Base-by-base conservation (phyloP, 176 grass and related monocot species). In the Triticum turgidum region DNA sequence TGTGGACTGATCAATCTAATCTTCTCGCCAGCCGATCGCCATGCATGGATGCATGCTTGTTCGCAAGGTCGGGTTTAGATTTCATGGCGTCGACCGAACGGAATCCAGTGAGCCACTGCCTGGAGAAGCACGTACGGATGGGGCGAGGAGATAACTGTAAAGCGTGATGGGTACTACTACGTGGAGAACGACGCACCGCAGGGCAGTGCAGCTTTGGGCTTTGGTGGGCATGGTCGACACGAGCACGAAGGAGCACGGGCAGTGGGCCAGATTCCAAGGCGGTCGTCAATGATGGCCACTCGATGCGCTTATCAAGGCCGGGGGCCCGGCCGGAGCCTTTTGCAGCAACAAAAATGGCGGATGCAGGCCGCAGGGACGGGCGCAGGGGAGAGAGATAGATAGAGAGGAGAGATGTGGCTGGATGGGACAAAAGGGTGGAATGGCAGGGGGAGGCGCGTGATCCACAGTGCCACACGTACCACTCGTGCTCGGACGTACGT, bases 291-390 rank as follows among this genome's bases (percentile, higher is more conserved):
- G 90, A 88, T 88, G 82, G 82, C 32, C 64, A 82, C 65, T 88
- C 81, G 86, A 88, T 88, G 78, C 54, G 86, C 84, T 85, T 88
- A 91, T 91, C 82, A 82, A 82, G 87, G 83, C 69, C 14, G 82
- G 47, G 82, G 82, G 17, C 45, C 77, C 38, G 76, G 38, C 79
- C 29, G 70, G 38, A 90, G 77, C 58, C 56, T 79, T 84, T 81
- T 88, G 22, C 89, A 85, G 67, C 69, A 91, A 87, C 85, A 91
- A 74, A 87, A 76, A 91, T 65, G 63, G 86, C 35, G 81, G 61
- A 70, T 81, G 62, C 82, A 85, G 77, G 67, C 22, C 32, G 11
- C 65, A 79, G 84, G 84, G 80, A 73, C 68, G 35, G 52, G 37
- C 5, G 62, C 20, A 18, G 21, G 21, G n/a, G 61, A 62, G 4